A percentile compares a stretch with the other conserved stretches of the same genome.
phyloP scores from a whole-genome alignment of 305 asterid genomes.

The Fraxinus angustifolia region DNA sequence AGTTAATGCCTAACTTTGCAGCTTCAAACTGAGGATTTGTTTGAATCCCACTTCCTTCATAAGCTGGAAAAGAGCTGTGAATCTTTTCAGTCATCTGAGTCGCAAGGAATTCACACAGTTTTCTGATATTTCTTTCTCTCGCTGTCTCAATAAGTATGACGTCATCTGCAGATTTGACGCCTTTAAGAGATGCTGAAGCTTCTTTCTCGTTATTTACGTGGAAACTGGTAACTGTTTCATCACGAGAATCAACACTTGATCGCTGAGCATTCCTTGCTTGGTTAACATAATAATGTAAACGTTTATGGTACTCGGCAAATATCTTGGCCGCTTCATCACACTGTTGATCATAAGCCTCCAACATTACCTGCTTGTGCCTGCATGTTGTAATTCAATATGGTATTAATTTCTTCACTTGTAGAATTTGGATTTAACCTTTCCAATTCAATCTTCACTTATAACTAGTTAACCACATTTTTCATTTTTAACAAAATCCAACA shows the following conservation, averaged over 20 bases:
- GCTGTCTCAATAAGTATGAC: constrained; percentile 77
- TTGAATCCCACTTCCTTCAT: constrained; percentile 85
- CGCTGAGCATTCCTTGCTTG: constrained; percentile 77
- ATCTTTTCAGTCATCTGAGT: constrained; percentile 66
- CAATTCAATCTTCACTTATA: constrained; percentile 11
- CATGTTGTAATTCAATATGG: constrained; percentile 16
- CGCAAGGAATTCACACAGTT: constrained; percentile 79
- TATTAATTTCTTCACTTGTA: constrained; percentile 14
- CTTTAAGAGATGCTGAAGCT: constrained; percentile 31
- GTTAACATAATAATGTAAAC: constrained; percentile 62
- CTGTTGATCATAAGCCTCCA: constrained; percentile 89
- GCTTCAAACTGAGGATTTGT: constrained; percentile 59
- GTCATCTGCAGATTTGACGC: constrained; percentile 66
- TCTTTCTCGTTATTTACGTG: constrained; percentile 53
- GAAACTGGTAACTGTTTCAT: constrained; percentile 69
- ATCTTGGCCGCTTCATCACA: constrained; percentile 84
- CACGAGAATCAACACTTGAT: constrained; percentile 50
- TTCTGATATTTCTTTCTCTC: constrained; percentile 73
- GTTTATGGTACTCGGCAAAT: constrained; percentile 90
- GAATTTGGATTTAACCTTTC: not conserved
- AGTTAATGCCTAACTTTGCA: constrained; percentile 66
- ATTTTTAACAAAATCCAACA: constrained; percentile 18
- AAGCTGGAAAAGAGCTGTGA: constrained; percentile 72
- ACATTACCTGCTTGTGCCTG: constrained; percentile 92
- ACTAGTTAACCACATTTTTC: constrained; percentile 5